Evolutionary conservation across 495 filamentous ascomycete genomes (phyloP).

Genomic region (Penicillium samsonianum): DNA sequence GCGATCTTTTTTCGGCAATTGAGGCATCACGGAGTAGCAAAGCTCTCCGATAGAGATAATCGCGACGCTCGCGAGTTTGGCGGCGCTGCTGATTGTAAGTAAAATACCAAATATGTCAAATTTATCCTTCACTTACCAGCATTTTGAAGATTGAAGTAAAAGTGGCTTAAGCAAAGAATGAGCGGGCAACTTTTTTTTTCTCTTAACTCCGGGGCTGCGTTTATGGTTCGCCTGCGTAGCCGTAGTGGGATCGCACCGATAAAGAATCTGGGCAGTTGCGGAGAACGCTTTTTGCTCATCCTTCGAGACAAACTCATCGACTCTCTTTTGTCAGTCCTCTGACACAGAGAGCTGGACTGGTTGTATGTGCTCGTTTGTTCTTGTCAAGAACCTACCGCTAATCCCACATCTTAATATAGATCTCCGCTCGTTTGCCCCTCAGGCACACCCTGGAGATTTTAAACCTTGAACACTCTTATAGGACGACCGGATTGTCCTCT

Average conservation of each 20-base stretch:
- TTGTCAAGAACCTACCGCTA: neutral
- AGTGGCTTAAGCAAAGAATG: slow-evolving; percentile 4
- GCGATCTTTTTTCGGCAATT: slow-evolving; percentile 84
- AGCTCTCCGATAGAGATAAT: slow-evolving; percentile 89
- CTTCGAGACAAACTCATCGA: slow-evolving; percentile 21
- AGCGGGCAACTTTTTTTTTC: slow-evolving; percentile 49
- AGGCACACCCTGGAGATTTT: slow-evolving; percentile 25
- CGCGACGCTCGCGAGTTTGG: slow-evolving; percentile 83
- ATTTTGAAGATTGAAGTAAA: slow-evolving; percentile 31
- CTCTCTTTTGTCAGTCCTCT: slow-evolving; percentile 27
- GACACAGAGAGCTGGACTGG: slow-evolving; percentile 27
- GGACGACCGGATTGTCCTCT: slow-evolving; percentile 32
- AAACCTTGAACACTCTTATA: slow-evolving; percentile 17
- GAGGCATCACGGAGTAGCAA: slow-evolving; percentile 86
- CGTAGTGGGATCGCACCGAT: slow-evolving; percentile 43
- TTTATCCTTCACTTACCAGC: slow-evolving; percentile 39
- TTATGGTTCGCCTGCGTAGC: slow-evolving; percentile 29
- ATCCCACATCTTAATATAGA: slow-evolving; percentile 8
- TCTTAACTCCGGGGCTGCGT: slow-evolving; percentile 39
- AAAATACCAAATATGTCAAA: neutral
- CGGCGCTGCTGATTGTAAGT: slow-evolving; percentile 46
- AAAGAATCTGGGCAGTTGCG: slow-evolving; percentile 37
- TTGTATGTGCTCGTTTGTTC: slow-evolving; percentile 8
- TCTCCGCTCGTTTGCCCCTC: slow-evolving; percentile 29
- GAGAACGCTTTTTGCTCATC: slow-evolving; percentile 29